These are phyloP conservation scores for Blastomyces percursus DNA, from an alignment of 2,329 filamentous ascomycete genomes.

Conservation along the genomic window DNA sequence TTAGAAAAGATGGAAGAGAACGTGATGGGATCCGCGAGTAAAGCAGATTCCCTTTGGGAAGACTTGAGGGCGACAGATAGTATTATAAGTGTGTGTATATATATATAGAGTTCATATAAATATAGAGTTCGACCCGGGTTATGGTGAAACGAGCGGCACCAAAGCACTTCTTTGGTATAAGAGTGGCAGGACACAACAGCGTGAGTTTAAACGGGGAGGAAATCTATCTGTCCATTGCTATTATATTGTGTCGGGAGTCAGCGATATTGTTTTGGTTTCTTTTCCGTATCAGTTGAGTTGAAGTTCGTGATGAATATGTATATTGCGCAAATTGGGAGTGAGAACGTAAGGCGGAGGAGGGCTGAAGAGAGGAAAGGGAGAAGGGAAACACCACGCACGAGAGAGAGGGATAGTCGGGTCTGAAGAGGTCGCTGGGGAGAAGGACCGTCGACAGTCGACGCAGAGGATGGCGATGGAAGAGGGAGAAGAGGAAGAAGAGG, in stretches of 20 bases:
- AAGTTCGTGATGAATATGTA: no score
- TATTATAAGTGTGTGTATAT: not conserved
- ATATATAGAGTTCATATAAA: not conserved
- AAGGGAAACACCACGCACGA: constrained; percentile 10
- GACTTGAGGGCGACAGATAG: not conserved
- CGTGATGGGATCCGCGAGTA: not conserved
- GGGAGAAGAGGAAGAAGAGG: constrained; percentile 16
- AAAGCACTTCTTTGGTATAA: not conserved
- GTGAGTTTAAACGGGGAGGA: not conserved
- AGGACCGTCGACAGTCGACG: constrained; percentile 5
- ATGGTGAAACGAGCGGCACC: constrained; percentile 4
- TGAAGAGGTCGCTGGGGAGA: constrained; percentile 1
- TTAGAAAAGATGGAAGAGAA: not conserved
- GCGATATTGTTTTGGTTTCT: not conserved
- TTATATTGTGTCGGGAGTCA: not conserved
- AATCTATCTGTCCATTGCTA: not conserved
- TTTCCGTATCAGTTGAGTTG: no score
- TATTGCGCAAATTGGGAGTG: constrained; percentile 3
- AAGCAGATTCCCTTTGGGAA: not conserved
- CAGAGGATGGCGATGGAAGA: constrained; percentile 2
- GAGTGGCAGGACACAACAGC: not conserved
- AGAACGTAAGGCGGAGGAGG: not conserved
- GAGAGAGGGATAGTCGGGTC: constrained; percentile 1
- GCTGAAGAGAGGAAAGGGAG: not conserved
- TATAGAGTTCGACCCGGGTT: not conserved